phyloP scores from a whole-genome alignment of 75 land plant genomes.

The Cryptomeria japonica region DNA sequence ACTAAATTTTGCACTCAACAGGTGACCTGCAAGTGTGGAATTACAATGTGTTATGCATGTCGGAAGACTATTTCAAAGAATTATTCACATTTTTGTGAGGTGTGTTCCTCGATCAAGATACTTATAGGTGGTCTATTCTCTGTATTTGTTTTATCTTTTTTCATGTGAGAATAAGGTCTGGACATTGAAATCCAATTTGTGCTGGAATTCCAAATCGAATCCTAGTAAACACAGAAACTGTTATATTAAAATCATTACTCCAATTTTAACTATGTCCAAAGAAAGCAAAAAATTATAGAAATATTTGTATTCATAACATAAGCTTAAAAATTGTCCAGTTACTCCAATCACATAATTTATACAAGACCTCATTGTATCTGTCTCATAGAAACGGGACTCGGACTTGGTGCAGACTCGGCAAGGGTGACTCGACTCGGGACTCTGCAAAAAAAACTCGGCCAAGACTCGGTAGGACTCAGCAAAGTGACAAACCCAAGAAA shows the following conservation, averaged over 20 bases:
- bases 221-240: neutral
- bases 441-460: no score
- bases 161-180: neutral
- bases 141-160: neutral
- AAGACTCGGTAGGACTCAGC: no score
- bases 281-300: neutral
- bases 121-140: neutral
- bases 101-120: conserved; percentile 7
- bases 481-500: no score
- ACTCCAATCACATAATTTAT: neutral
- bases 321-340: neutral
- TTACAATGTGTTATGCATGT: conserved; percentile 43
- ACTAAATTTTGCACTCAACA: conserved; percentile 3
- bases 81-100: conserved; percentile 45
- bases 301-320: neutral
- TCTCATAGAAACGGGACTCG: no score
- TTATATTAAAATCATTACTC: neutral
- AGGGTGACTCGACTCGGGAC: no score
- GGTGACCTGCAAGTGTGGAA: conserved; percentile 46
- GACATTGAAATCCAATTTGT: neutral
- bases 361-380: neutral
- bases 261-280: neutral
- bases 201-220: neutral
- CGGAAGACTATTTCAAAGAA: conserved; percentile 24
- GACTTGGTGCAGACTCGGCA: no score